Base-by-base conservation (phyloP, 2,329 filamentous ascomycete genomes). In the Colletotrichum tanaceti region DNA sequence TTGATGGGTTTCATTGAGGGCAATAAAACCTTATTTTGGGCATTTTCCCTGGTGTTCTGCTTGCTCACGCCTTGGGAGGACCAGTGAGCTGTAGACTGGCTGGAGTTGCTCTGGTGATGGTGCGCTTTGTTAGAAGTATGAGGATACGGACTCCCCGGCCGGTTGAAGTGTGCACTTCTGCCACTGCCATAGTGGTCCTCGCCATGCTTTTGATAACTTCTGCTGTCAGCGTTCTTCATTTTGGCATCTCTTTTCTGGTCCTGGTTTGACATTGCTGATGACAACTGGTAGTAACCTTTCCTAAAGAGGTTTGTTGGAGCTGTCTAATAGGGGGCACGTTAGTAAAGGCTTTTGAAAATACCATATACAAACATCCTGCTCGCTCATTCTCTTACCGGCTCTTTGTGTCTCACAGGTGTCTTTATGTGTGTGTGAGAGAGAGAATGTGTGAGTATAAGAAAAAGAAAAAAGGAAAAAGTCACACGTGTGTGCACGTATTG, bases 141-240 rank as follows among this genome's bases (percentile, higher is more conserved):
- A 41, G 58, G 50, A 20, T 63, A 63, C 50, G 50, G 58, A 16
- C 58, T 66, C 14, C 50, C 50, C 4, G 24, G 24, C 18, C 58
- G 44, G 5, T n/a, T 20, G 47, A n/a, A n/a, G 2, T 16, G 41
- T 24, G n/a, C 46, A 44, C n/a, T 32, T 32, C 28, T 32, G 28
- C 28, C n/a, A 20, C 24, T 20, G 28, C 32, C 28, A 32, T 28
- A 5, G 28, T 49, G 13, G 13, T 53, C 32, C 20, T 16, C 43
- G 14, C 24, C 46, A 14, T 10, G 10, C 13, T 10, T 24, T 18
- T 6, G 28, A 18, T 39, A 38, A 16, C 24, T 46, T n/a, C 20
- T n/a, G 13, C 20, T 14, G 35, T 41, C 35, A 1, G 3, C 14
- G 4, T 18, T 28, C 5, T 43, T 22, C 20, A 16, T 44, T 5